Conservation (phyloP, 2,329 filamentous ascomycete species). For the Calonectria leucothoes region DNA sequence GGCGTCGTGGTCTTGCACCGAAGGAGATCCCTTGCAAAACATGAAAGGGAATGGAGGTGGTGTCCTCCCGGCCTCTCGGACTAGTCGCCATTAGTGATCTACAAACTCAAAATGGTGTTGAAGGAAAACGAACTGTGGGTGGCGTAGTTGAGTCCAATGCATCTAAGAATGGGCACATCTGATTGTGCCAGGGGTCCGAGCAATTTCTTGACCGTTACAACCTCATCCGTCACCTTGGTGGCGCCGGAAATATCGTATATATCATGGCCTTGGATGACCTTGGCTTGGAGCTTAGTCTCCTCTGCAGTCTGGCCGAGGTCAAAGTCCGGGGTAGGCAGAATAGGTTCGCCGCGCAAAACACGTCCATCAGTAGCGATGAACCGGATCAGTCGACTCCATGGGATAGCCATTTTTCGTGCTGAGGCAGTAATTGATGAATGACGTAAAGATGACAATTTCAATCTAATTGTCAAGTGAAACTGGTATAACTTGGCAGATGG, state of each 20-base stretch:
- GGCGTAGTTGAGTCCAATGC: constrained; percentile 38
- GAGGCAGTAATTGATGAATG: too few relatives aligned
- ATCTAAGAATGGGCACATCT: constrained; percentile 44
- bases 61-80: not conserved
- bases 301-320: constrained; percentile 58
- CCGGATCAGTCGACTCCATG: constrained; percentile 48
- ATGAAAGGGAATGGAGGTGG: constrained; percentile 22
- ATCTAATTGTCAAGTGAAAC: not conserved
- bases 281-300: constrained; percentile 61
- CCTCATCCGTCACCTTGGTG: constrained; percentile 64
- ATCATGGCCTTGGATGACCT: constrained; percentile 62
- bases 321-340: constrained; percentile 56
- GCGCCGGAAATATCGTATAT: constrained; percentile 58
- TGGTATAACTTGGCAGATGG: not conserved
- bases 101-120: not conserved
- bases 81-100: not conserved
- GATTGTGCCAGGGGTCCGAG: constrained; percentile 57
- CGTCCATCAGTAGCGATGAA: constrained; percentile 64
- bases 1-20: constrained; percentile 24
- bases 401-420: not conserved
- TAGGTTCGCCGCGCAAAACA: constrained; percentile 62
- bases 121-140: constrained; percentile 24
- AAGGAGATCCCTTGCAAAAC: constrained; percentile 35
- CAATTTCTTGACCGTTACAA: constrained; percentile 62
- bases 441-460: not conserved